A percentile compares a stretch with the other conserved stretches of the same genome.
These are phyloP conservation scores for Helianthus annuus DNA, from an alignment of 129 eudicot genomes.

Conservation along the genomic window HanXRQr2.0-SUNRISE NC_035437.2:7290686-7291185, in stretches of 20 bases:
- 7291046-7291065: slow-evolving; percentile 94
- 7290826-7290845: slow-evolving; percentile 15
- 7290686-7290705: too few species aligned
- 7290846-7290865: slow-evolving; percentile 90
- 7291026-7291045: slow-evolving; percentile 84
- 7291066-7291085: slow-evolving; percentile 79
- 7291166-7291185: slow-evolving; percentile 25
- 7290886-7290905: slow-evolving; percentile 91
- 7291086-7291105: slow-evolving; percentile 84
- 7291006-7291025: slow-evolving; percentile 38
- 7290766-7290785: neutral
- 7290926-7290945: slow-evolving; percentile 94
- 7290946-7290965: slow-evolving; percentile 80
- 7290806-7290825: neutral
- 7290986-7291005: slow-evolving; percentile 43
- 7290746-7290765: too few species aligned
- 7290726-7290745: too few species aligned
- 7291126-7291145: slow-evolving; percentile 19
- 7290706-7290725: too few species aligned
- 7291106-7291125: slow-evolving; percentile 2
- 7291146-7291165: slow-evolving; percentile 5
- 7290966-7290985: slow-evolving; percentile 58
- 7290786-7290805: neutral
- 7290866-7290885: slow-evolving; percentile 94
- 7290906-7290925: slow-evolving; percentile 87